Base-by-base conservation (phyloP, 129 eudicot species). In the Chrysanthemum makinoi region DNA sequence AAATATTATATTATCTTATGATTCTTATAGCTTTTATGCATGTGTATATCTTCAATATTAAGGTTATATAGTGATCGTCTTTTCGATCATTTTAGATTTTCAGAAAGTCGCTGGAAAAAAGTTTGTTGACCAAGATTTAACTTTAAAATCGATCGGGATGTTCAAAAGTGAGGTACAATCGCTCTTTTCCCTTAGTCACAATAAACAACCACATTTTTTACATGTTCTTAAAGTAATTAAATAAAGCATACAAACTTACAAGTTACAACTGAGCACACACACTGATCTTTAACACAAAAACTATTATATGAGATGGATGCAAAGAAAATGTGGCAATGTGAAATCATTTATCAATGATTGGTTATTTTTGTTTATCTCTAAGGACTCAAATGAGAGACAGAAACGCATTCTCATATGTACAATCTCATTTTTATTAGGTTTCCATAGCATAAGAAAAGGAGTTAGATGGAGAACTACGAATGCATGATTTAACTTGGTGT, bases 21-120 rank as follows among this genome's bases (percentile, higher is more conserved):
- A 20, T 17, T 49, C 11, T 14, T 44, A 49, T 71, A 59, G 58
- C 58, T 53, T 22, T 4, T 68, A 15, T 58, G 67, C 18, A 46
- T 46, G 67, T 30, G 49, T 72, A 5, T 4, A 3, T 54, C 58
- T 50, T 74, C 58, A 35, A 33, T 63, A 12, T 64, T 67, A 59
- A 49, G 44, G 62, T 59, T 54, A 60, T 56, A 44, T 68, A 60
- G 46, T 30, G 22, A 28, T 65, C 48, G 35, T 30, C 0, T 33
- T 46, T 53, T 64, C 66, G 30, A 18, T 70, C 10, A 48, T 58
- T 53, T 57, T 30, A 35, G 43, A 26, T 74, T 77, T 74, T 20
- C 79, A 89, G 96, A 96, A 86, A 82, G 98, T 94, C 72, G 96
- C 97, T 84, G 93, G 81, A 89, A 22, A 89, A 83, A 89, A 76